Base-by-base conservation (phyloP, 805 yeast genomes). In the Scheffersomyces amazonensis region DNA sequence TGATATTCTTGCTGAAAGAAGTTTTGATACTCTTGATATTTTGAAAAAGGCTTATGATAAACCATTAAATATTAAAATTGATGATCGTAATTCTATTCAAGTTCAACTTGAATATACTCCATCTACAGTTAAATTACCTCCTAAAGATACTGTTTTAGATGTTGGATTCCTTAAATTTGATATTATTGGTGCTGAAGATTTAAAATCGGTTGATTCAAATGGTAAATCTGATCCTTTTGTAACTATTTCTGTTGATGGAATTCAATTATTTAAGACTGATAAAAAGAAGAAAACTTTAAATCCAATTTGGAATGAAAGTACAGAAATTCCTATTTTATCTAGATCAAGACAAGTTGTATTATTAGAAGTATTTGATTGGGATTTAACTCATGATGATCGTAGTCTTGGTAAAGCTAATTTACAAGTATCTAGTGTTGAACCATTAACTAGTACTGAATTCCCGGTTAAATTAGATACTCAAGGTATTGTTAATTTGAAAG, bases 201-300 rank as follows among this genome's bases (percentile, higher is more conserved):
- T 86, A 42, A 53, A 59, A 34, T 61, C 88, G 6, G 83, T 78
- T 33, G 93, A 86, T 56, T 64, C 76, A 37, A 82, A 81, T 50
- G 93, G 93, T 39, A 81, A 80, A 52, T 81, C 91, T 3, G 95
- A 86, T 65, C 95, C 95, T 39, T 77, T 68, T 50, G 72, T 72
- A 32, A 61, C 60, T 17, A 57, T 85, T n/a, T 63, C 55, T 33
- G 54, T 81, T 13, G 81, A 83, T 53, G 82, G 78, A 6, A 52
- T 66, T 30, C 69, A 75, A 46, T 59, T 79, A 4, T 76, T 58
- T 64, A 83, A 70, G 60, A 80, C 86, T 9, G 79, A 74, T 40
- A 75, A 75, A 39, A 67, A 79, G 42, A 82, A 83, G 62, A 84
- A 78, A 55, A 78, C 86, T 0, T 65, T 85, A 48, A 69, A 78